A percentile compares a stretch with the other conserved stretches of the same genome.
Conservation (phyloP, 2,329 filamentous ascomycete species). For the Aspergillus novoparasiticus region DNA sequence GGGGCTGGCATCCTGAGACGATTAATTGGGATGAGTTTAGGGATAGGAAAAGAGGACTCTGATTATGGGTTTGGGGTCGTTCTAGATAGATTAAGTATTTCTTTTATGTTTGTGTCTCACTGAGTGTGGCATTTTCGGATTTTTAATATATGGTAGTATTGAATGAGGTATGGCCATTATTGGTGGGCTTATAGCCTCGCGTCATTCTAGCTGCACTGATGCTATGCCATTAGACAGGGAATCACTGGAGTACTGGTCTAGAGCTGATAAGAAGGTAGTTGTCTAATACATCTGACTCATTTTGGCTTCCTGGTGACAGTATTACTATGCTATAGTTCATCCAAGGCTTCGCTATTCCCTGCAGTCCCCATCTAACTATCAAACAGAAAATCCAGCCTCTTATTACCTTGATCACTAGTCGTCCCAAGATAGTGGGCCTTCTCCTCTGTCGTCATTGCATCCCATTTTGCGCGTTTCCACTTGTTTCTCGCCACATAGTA, state of each 20-base stretch:
- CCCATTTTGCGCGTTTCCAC: slow-evolving; percentile 46
- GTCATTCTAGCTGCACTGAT: not conserved
- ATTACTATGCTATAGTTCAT: not conserved
- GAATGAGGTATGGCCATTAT: not conserved
- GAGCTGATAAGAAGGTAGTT: not conserved
- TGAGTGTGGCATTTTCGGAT: not conserved
- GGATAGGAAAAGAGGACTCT: not conserved
- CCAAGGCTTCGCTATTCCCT: not conserved
- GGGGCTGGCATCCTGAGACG: not conserved
- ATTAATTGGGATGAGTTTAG: not conserved
- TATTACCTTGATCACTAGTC: slow-evolving; percentile 56
- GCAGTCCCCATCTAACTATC: slow-evolving; percentile 39
- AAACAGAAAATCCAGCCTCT: slow-evolving; percentile 59
- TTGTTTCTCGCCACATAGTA: slow-evolving; percentile 33
- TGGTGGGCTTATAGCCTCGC: not conserved
- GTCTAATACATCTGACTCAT: not conserved
- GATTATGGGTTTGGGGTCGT: not conserved
- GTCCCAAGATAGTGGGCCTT: slow-evolving; percentile 52
- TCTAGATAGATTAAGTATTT: not conserved
- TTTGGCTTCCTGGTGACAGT: not conserved
- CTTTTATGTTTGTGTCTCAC: not conserved
- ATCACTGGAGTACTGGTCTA: not conserved
- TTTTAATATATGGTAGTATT: not conserved
- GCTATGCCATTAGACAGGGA: not conserved
- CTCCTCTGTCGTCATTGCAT: slow-evolving; percentile 49